phyloP scores from a whole-genome alignment of 2,329 filamentous ascomycete species.

The Aspergillus uvarum region DNA sequence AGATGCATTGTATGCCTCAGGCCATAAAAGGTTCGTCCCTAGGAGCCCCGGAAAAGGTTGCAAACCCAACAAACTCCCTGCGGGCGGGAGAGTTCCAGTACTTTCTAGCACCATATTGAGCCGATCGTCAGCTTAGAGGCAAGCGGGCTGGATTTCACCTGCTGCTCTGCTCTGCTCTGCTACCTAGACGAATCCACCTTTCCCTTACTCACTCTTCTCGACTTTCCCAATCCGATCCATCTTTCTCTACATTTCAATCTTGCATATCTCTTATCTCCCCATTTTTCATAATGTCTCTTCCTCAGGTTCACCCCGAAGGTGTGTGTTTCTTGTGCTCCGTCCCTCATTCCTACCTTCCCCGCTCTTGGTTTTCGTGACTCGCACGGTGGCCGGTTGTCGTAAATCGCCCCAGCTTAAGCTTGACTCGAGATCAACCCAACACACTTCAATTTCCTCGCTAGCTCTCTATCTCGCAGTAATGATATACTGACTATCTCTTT shows the following conservation, averaged over 20 bases:
- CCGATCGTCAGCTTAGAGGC: conserved; percentile 26
- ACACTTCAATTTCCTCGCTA: conserved; percentile 5
- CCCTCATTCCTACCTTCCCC: conserved; percentile 28
- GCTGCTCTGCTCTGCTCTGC: conserved; percentile 18
- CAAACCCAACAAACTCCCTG: conserved; percentile 38
- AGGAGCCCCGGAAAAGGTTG: neutral
- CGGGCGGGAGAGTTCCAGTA: conserved; percentile 39
- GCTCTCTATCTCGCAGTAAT: neutral
- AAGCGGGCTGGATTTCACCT: conserved; percentile 18
- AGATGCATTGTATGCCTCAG: no score
- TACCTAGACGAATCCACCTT: conserved; percentile 12
- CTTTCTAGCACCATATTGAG: conserved; percentile 33
- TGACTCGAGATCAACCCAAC: neutral
- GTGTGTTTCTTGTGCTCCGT: conserved; percentile 26
- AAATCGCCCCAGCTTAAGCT: conserved; percentile 7
- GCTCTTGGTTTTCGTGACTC: conserved; percentile 21
- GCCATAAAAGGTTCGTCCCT: no score
- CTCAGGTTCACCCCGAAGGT: conserved; percentile 49
- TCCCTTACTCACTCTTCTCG: conserved; percentile 2
- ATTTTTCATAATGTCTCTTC: conserved; percentile 26
- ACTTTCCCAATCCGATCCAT: conserved; percentile 4
- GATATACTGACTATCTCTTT: conserved; percentile 11
- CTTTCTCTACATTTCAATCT: conserved; percentile 8
- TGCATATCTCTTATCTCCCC: conserved; percentile 5
- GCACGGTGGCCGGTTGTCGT: conserved; percentile 10